Percentiles rank a stretch among this genome's conserved stretches.
Evolutionary conservation across 805 yeast genomes (phyloP).

Genomic region (Wickerhamiella occidentalis): DNA sequence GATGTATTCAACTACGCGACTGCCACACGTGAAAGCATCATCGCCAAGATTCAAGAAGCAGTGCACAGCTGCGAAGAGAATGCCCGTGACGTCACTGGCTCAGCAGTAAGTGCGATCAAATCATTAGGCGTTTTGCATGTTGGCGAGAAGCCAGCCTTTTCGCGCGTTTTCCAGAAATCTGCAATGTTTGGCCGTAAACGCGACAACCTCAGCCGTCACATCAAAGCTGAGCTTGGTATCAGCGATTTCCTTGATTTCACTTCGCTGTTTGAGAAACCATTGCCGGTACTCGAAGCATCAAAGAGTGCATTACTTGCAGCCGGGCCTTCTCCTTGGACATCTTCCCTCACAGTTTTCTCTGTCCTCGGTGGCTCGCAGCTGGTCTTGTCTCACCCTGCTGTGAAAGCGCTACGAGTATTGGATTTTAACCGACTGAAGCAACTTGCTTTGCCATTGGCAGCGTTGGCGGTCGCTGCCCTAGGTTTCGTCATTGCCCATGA

Average conservation of each 20-base stretch:
- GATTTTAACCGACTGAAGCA: constrained; percentile 24
- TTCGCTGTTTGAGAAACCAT: constrained; percentile 24
- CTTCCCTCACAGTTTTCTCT: constrained; percentile 19
- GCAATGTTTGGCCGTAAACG: constrained; percentile 72
- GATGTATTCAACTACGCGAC: constrained; percentile 56
- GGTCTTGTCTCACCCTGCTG: constrained; percentile 13
- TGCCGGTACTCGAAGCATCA: constrained; percentile 19
- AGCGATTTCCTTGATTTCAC: constrained; percentile 75
- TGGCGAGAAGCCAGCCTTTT: constrained; percentile 43
- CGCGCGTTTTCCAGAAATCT: constrained; percentile 40
- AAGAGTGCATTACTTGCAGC: constrained; percentile 16
- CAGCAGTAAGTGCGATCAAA: constrained; percentile 51
- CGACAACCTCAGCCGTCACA: constrained; percentile 47
- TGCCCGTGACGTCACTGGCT: constrained; percentile 51
- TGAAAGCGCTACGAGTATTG: neutral
- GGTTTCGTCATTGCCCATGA: constrained; percentile 59
- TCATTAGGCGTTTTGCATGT: constrained; percentile 49
- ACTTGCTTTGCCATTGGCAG: constrained; percentile 42
- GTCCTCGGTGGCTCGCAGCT: constrained; percentile 16
- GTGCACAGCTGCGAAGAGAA: constrained; percentile 53
- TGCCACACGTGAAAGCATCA: constrained; percentile 55
- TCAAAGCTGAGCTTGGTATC: constrained; percentile 48
- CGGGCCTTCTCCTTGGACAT: constrained; percentile 15
- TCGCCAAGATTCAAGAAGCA: constrained; percentile 49
- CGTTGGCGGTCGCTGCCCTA: constrained; percentile 42